Evolutionary conservation across 148 eudicot species (phyloP), one percentile per base, ranked within the genome.

Genomic region (Vaccinium macrocarpon): DNA sequence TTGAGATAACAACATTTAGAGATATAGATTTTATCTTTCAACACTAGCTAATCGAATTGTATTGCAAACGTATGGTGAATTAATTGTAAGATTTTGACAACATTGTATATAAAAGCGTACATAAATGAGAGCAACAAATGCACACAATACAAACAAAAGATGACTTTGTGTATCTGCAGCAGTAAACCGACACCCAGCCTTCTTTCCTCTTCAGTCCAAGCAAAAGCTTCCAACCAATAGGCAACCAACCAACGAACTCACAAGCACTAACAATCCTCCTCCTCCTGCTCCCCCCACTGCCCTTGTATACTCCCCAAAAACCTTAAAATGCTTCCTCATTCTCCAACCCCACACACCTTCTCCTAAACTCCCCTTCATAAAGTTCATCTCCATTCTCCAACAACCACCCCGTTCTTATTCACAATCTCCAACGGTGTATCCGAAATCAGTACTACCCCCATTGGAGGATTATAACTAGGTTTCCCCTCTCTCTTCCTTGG

Each of bases 161-260:
- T 25, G 62, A 92, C 97, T 95, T 92, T 87, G 92, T 74, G 64
- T 76, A 91, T 72, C 93, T 81, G 19, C 94, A 92, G 82, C 97
- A 93, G 81, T 86, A 90, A 25, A 92, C 81, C 13, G 86, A 89
- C 35, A 83, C 89, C 0, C 79, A 87, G 23, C 91, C 90, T 27
- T 84, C 88, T 19, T 87, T 88, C 61, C 93, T 87, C 79, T 89
- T 87, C 0, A 93, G 79, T 46, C 89, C 90, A 29, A 93, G 87
- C 79, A 92, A 82, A 48, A 92, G 81, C 86, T 90, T 92, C 97
- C 97, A 93, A 19, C 92, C 97, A n/a, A 88, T 62, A 10, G 93
- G 93, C 79, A 91, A 82, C 56, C 87, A 87, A 52, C 88, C 92
- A 4, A 89, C 90, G n/a, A 91, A 83, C 49, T 84, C 86, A 21